Evolutionary conservation across 345 rosid genomes (phyloP).

Genomic region (Salix koriyanagi): DNA sequence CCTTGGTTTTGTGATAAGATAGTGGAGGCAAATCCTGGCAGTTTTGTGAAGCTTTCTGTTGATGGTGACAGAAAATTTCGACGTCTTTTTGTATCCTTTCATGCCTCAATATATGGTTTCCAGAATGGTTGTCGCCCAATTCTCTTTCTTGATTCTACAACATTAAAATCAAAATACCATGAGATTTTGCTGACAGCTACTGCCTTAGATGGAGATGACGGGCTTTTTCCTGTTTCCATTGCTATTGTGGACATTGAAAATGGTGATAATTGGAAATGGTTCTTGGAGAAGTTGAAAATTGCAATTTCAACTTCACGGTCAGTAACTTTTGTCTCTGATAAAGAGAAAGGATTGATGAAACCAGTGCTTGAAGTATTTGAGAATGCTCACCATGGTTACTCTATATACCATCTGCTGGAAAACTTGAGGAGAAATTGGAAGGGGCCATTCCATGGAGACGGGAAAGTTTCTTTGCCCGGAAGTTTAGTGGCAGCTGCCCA

Average conservation of each 20-base stretch:
- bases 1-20: slow-evolving; percentile 65
- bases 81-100: slow-evolving; percentile 66
- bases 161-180: slow-evolving; percentile 67
- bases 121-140: slow-evolving; percentile 80
- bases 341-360: slow-evolving; percentile 57
- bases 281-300: slow-evolving; percentile 61
- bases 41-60: slow-evolving; percentile 46
- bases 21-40: slow-evolving; percentile 72
- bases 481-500: slow-evolving; percentile 69
- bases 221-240: slow-evolving; percentile 66
- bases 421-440: slow-evolving; percentile 35
- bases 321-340: slow-evolving; percentile 76
- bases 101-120: slow-evolving; percentile 62
- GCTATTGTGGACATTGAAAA: slow-evolving; percentile 76
- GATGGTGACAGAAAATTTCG: slow-evolving; percentile 64
- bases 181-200: slow-evolving; percentile 75
- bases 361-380: slow-evolving; percentile 61
- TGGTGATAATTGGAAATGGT: slow-evolving; percentile 78
- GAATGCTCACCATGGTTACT: slow-evolving; percentile 64
- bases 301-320: slow-evolving; percentile 47
- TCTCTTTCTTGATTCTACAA: slow-evolving; percentile 69
- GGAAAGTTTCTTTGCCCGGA: slow-evolving; percentile 61
- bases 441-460: slow-evolving; percentile 86
- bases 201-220: slow-evolving; percentile 82
- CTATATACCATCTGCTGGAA: slow-evolving; percentile 68